phyloP scores from a whole-genome alignment of 768 basidiomycete genomes.

The Amyloporia xantha region DNA sequence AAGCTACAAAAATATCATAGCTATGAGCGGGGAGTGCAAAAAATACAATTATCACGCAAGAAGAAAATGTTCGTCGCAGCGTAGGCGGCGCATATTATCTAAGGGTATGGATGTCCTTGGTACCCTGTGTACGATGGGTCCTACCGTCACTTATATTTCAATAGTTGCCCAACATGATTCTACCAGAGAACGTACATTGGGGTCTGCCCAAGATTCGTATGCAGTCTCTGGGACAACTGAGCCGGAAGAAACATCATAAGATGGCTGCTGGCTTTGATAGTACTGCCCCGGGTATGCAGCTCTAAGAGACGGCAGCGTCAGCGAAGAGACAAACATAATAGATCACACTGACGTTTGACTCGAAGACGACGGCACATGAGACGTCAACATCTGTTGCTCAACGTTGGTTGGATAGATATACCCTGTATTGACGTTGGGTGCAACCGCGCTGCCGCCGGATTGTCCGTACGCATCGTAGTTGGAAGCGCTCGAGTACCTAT shows the following conservation, averaged over 20 bases:
- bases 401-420: background rate
- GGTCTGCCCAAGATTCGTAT: background rate
- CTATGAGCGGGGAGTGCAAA: too few relatives aligned
- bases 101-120: background rate
- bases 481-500: background rate
- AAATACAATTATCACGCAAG: too few relatives aligned
- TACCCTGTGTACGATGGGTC: background rate
- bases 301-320: background rate
- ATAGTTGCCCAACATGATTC: too few relatives aligned
- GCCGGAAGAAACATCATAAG: background rate
- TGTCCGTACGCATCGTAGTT: background rate
- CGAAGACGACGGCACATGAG: background rate
- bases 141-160: too few relatives aligned
- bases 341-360: background rate
- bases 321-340: background rate
- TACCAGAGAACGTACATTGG: constrained; percentile 4
- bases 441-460: background rate
- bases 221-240: background rate
- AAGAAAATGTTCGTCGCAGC: too few relatives aligned
- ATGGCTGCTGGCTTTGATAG: background rate
- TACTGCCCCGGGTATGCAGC: constrained; percentile 1
- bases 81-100: too few relatives aligned
- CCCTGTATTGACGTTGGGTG: background rate
- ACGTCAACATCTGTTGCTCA: background rate
- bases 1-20: too few relatives aligned